These are phyloP conservation scores for Dictyostelium firmibasis DNA, from an alignment of 78 protist genomes.

Conservation along the genomic window DNA sequence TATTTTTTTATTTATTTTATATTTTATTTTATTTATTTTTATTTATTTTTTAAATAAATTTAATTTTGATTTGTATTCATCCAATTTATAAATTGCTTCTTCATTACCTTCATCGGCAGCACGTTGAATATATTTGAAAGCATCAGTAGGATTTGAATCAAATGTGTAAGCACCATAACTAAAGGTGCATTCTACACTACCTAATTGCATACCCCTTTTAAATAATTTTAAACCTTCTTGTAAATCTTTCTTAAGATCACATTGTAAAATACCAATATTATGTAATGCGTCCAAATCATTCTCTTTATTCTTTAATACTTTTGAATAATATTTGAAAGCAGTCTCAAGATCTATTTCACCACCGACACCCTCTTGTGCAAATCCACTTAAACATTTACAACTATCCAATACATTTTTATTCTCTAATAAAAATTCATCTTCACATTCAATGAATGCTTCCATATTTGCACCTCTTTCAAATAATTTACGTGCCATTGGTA, in stretches of 20 bases:
- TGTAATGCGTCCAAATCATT: constrained; percentile 1
- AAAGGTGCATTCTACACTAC: background rate
- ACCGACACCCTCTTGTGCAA: constrained; percentile 2
- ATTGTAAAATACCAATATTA: background rate
- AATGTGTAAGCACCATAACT: background rate
- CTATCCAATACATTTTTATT: constrained; percentile 1
- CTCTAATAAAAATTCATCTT: background rate
- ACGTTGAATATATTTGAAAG: background rate
- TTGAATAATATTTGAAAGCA: background rate
- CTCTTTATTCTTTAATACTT: background rate
- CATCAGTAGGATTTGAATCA: background rate
- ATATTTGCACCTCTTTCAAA: constrained; percentile 3
- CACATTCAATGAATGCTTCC: background rate
- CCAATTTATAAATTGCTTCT: background rate
- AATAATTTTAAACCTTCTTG: background rate
- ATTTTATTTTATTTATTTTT: background rate
- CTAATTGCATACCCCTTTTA: background rate
- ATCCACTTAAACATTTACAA: constrained; percentile 3
- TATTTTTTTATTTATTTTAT: background rate
- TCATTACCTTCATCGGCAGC: background rate
- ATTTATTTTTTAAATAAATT: background rate
- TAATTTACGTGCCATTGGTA: constrained; percentile 3
- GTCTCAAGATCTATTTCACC: background rate
- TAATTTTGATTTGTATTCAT: background rate
- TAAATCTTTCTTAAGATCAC: background rate